Evolutionary conservation across 495 filamentous ascomycete species (phyloP).

Genomic region (Trichoderma parareesei): DNA sequence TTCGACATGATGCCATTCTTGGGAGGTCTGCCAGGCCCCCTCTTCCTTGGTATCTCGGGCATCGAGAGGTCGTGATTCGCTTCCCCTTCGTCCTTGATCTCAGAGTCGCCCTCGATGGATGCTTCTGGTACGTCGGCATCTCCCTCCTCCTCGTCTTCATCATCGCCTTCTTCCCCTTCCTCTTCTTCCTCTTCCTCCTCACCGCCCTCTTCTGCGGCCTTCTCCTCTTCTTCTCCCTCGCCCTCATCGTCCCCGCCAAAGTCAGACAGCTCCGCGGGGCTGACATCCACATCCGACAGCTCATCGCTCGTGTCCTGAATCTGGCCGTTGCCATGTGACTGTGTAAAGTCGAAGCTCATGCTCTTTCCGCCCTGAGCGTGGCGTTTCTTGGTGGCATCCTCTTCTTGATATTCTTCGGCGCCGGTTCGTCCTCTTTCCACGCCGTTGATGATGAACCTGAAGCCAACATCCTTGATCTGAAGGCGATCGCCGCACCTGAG

Average conservation of each 20-base stretch:
- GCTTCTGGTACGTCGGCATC: slow-evolving; percentile 26
- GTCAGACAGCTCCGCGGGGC: neutral
- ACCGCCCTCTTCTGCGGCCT: slow-evolving; percentile 22
- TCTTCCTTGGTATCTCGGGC: slow-evolving; percentile 51
- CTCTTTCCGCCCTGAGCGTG: slow-evolving; percentile 48
- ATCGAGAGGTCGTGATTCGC: slow-evolving; percentile 12
- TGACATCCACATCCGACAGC: slow-evolving; percentile 21
- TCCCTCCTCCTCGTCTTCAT: slow-evolving; percentile 28
- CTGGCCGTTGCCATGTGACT: slow-evolving; percentile 41
- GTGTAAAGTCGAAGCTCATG: slow-evolving; percentile 61
- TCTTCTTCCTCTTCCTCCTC: slow-evolving; percentile 31
- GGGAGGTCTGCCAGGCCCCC: slow-evolving; percentile 79
- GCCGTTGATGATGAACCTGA: slow-evolving; percentile 68
- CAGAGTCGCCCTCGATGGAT: slow-evolving; percentile 21
- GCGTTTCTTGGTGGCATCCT: slow-evolving; percentile 29
- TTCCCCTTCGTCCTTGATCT: slow-evolving; percentile 5
- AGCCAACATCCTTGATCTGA: slow-evolving; percentile 69
- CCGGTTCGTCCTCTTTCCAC: slow-evolving; percentile 60
- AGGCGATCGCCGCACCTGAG: slow-evolving; percentile 66
- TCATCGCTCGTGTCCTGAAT: slow-evolving; percentile 41
- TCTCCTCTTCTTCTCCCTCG: slow-evolving; percentile 20
- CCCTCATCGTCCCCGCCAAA: slow-evolving; percentile 23
- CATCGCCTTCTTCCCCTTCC: slow-evolving; percentile 27
- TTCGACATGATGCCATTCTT: slow-evolving; percentile 94
- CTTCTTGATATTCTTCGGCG: slow-evolving; percentile 43